A percentile compares a stretch with the other conserved stretches of the same genome.
Evolutionary conservation across 345 rosid species (phyloP).

Genomic region (Erodium maritimum): DNA sequence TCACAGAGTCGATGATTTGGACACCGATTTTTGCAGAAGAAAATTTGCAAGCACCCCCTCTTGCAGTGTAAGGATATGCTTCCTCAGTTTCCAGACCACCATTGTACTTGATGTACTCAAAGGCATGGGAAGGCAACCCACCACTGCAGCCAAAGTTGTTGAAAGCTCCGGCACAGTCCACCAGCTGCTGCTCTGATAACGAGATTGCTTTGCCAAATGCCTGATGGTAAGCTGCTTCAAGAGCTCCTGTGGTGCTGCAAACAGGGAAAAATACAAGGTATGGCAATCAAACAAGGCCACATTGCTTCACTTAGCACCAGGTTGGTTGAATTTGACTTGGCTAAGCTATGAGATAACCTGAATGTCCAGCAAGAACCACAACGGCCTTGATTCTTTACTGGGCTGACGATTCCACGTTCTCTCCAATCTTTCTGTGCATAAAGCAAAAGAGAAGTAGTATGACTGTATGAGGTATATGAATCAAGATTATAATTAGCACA

Average conservation of each 20-base stretch:
- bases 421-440: conserved; percentile 86
- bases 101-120: conserved; percentile 77
- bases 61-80: conserved; percentile 70
- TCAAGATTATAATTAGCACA: too few relatives aligned
- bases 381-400: conserved; percentile 77
- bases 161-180: conserved; percentile 89
- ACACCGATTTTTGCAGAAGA: conserved; percentile 65
- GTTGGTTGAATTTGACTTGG: not conserved
- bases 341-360: conserved; percentile 44
- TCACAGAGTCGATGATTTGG: conserved; percentile 55
- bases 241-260: conserved; percentile 90
- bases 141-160: conserved; percentile 85
- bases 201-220: conserved; percentile 74
- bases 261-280: not conserved
- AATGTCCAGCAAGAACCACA: conserved; percentile 99
- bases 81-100: conserved; percentile 94
- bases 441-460: not conserved
- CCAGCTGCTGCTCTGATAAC: conserved; percentile 95
- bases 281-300: too few relatives aligned
- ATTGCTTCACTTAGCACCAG: not conserved
- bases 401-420: conserved; percentile 68
- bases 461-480: too few relatives aligned
- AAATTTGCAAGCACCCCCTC: conserved; percentile 61
- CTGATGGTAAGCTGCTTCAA: conserved; percentile 96
- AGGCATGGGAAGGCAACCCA: conserved; percentile 97